Conservation (phyloP, 176 grass and related monocot genomes). For the Avena insularis region DNA sequence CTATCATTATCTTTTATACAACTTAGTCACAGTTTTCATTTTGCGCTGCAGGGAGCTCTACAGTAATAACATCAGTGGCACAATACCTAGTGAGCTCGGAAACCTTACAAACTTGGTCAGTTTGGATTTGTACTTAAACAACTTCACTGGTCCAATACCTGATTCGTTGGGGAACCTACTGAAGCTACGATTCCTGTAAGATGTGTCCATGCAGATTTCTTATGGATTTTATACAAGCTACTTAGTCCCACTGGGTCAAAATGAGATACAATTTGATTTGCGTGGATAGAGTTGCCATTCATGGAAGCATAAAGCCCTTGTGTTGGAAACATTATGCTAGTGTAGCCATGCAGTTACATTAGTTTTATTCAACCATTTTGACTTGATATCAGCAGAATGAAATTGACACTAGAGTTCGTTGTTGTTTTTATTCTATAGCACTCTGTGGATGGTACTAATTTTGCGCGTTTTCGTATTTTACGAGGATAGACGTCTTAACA, state of each 20-base stretch:
- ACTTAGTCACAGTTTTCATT: slow-evolving; percentile 39
- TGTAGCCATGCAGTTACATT: not conserved
- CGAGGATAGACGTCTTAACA: slow-evolving; percentile 81
- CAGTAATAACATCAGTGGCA: slow-evolving; percentile 93
- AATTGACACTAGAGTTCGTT: not conserved
- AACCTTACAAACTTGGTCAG: slow-evolving; percentile 90
- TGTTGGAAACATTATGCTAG: not conserved
- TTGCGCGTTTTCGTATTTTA: slow-evolving; percentile 33
- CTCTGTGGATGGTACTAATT: slow-evolving; percentile 37
- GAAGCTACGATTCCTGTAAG: slow-evolving; percentile 89
- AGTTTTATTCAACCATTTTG: slow-evolving; percentile 12
- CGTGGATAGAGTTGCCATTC: not conserved
- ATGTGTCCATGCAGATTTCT: not conserved
- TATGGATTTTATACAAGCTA: not conserved
- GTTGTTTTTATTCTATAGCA: slow-evolving; percentile 11
- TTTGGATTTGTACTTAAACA: slow-evolving; percentile 94
- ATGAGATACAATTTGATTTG: slow-evolving; percentile 24
- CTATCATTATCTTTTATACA: not conserved
- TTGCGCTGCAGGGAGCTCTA: slow-evolving; percentile 76
- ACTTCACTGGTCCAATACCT: slow-evolving; percentile 78
- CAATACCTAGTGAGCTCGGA: slow-evolving; percentile 77
- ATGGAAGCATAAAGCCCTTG: slow-evolving; percentile 22
- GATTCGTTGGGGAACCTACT: slow-evolving; percentile 75
- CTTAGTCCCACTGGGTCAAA: not conserved
- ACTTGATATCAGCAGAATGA: not conserved